phyloP scores from a whole-genome alignment of 768 basidiomycete species.

The Suillus variegatus region DNA sequence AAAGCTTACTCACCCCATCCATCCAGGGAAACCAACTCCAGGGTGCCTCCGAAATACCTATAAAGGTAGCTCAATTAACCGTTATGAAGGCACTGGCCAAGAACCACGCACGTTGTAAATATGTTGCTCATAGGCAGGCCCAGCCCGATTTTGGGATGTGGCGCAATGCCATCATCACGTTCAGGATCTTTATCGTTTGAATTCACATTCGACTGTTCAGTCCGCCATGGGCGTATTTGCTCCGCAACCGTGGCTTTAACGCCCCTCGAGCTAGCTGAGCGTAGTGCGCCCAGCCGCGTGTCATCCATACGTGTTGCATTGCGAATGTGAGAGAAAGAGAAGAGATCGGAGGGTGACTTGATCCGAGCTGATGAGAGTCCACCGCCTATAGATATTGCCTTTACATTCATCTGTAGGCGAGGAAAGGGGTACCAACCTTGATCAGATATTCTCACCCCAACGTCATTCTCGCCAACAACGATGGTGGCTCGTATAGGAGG shows the following conservation, averaged over 20 bases:
- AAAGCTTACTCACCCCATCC: constrained; percentile 69
- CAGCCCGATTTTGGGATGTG: constrained; percentile 72
- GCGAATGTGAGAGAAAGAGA: constrained; percentile 86
- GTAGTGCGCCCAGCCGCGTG: constrained; percentile 66
- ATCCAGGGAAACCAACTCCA: constrained; percentile 78
- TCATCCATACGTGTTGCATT: constrained; percentile 71
- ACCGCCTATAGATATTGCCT: constrained; percentile 51
- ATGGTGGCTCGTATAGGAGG: constrained; percentile 79
- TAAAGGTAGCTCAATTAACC: not conserved
- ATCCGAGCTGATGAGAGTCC: constrained; percentile 61
- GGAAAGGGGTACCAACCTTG: constrained; percentile 55
- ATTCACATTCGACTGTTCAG: constrained; percentile 23
- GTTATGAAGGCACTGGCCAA: not conserved
- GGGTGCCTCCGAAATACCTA: constrained; percentile 82
- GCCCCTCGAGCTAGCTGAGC: constrained; percentile 61
- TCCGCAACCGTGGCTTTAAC: constrained; percentile 80
- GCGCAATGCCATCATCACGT: constrained; percentile 45
- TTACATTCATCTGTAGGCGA: constrained; percentile 13
- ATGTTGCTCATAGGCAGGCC: constrained; percentile 91
- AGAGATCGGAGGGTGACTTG: constrained; percentile 71
- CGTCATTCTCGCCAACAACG: constrained; percentile 68
- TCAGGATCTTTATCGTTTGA: constrained; percentile 38
- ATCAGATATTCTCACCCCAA: constrained; percentile 88
- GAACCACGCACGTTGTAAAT: constrained; percentile 66
- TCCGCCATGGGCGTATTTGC: constrained; percentile 57